Evolutionary conservation across 257 asterid species (phyloP).

Genomic region (Rauvolfia tetraphylla): DNA sequence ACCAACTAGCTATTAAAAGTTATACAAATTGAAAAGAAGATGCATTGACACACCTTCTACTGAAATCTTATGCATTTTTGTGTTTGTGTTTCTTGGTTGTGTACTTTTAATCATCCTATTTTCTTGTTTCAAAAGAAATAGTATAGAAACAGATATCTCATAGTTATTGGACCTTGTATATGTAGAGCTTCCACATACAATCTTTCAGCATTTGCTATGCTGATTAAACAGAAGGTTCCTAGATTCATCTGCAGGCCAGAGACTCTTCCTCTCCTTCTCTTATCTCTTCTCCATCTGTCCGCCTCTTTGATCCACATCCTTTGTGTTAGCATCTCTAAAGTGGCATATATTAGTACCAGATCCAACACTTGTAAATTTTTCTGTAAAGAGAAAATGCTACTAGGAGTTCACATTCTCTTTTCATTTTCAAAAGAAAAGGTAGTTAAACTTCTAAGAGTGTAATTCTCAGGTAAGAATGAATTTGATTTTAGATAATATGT

Average conservation of each 20-base stretch:
- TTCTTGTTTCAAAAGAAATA: not conserved
- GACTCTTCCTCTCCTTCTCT: not conserved
- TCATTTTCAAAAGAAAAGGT: not conserved
- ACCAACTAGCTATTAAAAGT: not conserved
- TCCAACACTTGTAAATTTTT: too few species aligned
- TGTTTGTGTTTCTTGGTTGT: not conserved
- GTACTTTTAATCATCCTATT: too few species aligned
- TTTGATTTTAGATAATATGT: not conserved
- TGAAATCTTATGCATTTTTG: not conserved
- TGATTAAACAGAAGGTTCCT: not conserved
- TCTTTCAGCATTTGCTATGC: not conserved
- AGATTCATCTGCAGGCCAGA: not conserved
- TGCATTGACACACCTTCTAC: too few species aligned
- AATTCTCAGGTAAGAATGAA: not conserved
- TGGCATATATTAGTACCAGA: not conserved
- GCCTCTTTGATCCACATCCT: not conserved
- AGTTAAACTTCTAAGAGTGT: not conserved
- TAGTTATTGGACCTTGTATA: not conserved
- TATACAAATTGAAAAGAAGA: too few species aligned
- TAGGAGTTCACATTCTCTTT: not conserved
- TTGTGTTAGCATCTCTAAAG: not conserved
- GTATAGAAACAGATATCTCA: not conserved
- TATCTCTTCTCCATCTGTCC: not conserved
- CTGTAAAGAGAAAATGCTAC: not conserved
- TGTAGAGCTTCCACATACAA: not conserved